phyloP scores from a whole-genome alignment of 2,329 filamentous ascomycete species.

The Cadophora sp. region DNA sequence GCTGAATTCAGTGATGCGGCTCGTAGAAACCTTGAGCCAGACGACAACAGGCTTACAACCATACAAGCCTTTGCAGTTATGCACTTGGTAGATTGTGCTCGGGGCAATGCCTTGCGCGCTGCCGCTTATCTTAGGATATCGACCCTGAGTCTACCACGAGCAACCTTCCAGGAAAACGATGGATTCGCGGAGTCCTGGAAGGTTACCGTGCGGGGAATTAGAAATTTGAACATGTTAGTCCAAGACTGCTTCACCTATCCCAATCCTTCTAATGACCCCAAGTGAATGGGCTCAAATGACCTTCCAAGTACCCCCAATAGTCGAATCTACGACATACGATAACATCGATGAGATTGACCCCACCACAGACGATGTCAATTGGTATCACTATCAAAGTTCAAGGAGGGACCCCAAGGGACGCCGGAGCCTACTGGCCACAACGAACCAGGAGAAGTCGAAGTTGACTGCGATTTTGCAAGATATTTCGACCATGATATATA shows the following conservation, averaged over 20 bases:
- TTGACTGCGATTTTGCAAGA: constrained; percentile 42
- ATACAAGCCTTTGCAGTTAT: constrained; percentile 45
- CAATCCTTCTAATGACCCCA: constrained; percentile 33
- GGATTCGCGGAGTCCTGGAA: constrained; percentile 41
- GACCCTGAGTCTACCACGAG: constrained; percentile 32
- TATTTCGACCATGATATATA: constrained; percentile 39
- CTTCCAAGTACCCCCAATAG: constrained; percentile 38
- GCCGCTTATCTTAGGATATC: constrained; percentile 43
- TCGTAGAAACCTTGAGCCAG: constrained; percentile 33
- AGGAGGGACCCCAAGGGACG: constrained; percentile 33
- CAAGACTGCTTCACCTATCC: not conserved
- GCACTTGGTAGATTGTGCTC: constrained; percentile 43
- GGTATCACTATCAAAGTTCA: constrained; percentile 40
- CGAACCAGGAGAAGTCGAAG: constrained; percentile 44
- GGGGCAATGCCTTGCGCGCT: constrained; percentile 39
- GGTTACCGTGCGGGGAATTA: constrained; percentile 44
- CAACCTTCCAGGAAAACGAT: constrained; percentile 30
- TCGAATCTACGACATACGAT: constrained; percentile 25
- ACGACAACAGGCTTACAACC: constrained; percentile 39
- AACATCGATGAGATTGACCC: constrained; percentile 29
- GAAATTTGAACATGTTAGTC: constrained; percentile 46
- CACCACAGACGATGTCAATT: constrained; percentile 34
- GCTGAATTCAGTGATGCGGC: constrained; percentile 41
- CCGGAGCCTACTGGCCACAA: constrained; percentile 41
- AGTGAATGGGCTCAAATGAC: constrained; percentile 47